These are phyloP conservation scores for Crucihimalaya himalaica DNA, from an alignment of 345 rosid genomes.

Conservation along the genomic window DNA sequence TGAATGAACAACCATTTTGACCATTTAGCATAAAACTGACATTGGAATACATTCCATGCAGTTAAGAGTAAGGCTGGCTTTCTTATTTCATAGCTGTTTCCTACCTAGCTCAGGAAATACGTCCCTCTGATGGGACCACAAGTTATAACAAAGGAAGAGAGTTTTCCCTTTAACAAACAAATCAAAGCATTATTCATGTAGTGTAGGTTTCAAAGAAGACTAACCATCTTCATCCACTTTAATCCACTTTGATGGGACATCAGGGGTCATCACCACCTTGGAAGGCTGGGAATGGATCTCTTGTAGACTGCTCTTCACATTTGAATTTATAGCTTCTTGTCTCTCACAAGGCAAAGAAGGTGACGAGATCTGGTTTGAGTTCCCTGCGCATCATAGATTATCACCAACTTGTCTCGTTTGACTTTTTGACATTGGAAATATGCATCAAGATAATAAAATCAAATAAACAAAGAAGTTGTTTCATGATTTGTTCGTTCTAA, in stretches of 20 bases:
- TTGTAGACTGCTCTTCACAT: conserved; percentile 15
- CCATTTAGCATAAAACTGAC: background rate
- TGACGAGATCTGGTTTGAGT: background rate
- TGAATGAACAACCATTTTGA: conserved; percentile 4
- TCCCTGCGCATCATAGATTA: conserved; percentile 24
- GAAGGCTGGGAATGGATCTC: conserved; percentile 22
- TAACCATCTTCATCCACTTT: conserved; percentile 33
- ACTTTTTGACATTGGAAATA: background rate
- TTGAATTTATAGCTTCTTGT: conserved; percentile 21
- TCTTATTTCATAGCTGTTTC: background rate
- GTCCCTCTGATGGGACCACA: background rate
- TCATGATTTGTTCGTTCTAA: background rate
- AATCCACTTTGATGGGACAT: conserved; percentile 31
- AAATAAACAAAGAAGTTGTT: background rate
- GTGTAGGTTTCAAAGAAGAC: conserved; percentile 7
- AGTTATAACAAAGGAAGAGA: background rate
- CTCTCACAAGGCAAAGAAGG: conserved; percentile 20
- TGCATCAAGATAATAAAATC: background rate
- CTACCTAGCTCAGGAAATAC: conserved; percentile 1
- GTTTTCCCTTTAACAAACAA: background rate
- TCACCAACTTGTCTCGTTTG: background rate
- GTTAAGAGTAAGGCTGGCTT: background rate
- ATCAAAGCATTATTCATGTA: background rate
- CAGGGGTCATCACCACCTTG: conserved; percentile 32
- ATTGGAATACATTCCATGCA: background rate